Evolutionary conservation across 2,329 filamentous ascomycete species (phyloP), one percentile per base, ranked within the genome.

Genomic region (Cytospora paraplurivora): DNA sequence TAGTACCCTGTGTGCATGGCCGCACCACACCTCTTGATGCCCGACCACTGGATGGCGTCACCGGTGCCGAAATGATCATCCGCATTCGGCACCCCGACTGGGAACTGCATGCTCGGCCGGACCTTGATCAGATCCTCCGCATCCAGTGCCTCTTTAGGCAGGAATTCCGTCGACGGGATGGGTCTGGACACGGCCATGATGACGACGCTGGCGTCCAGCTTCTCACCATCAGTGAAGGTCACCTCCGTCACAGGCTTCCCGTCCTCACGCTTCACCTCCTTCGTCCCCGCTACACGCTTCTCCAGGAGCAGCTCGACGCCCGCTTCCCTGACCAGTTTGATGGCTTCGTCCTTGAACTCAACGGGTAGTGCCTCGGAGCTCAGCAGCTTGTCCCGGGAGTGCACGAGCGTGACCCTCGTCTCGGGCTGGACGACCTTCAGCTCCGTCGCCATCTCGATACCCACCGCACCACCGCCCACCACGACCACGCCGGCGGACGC

Each of bases 401-500:
- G 91, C 5, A 92, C 84, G 1, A 95, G 82, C 1, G 86, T 90
- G n/a, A 94, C 87, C 49, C 83, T 82, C 60, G 86, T 77, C 12
- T 82, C 70, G 0, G 91, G 90, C 66, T 88, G 82, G 32, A 87
- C 78, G 53, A 84, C 74, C 75, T 93, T 93, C 60, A 93, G 78
- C 76, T 95, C 91, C 1, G 89, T 86, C 0, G 91, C 90, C 82
- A 94, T 92, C 73, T 94, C 91, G 61, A 93, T 87, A 10, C 91
- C 91, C 1, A 93, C 91, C 7, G 91, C 91, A 56, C 82, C 86
- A 59, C 82, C 86, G 67, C 91, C 91, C 19, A 91, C 90, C n/a
- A 94, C 86, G 27, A 94, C 81, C 0, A 91, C 83, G 1, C 93
- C 84, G 0, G 84, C 86, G 5, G 74, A 76, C 1, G 85, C 84